phyloP scores from a whole-genome alignment of 768 basidiomycete species.

The Lepiota brunneoincarnata region DNA sequence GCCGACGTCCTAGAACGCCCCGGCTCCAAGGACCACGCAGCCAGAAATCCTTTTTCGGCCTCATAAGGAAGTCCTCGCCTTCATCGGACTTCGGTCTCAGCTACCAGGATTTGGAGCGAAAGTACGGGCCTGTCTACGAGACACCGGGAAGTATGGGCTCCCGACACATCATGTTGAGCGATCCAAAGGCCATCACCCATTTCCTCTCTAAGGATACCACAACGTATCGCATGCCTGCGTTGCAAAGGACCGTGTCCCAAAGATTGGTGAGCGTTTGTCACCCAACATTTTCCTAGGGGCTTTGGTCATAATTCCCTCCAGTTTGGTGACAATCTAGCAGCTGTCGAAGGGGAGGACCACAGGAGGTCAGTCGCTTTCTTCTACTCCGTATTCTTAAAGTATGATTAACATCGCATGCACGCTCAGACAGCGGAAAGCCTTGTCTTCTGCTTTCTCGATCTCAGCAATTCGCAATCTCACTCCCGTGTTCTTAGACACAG shows the following conservation, averaged over 20 bases:
- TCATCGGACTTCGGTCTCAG: constrained; percentile 23
- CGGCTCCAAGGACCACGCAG: too few species aligned
- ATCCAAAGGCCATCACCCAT: constrained; percentile 50
- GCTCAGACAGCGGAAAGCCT: constrained; percentile 43
- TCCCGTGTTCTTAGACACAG: constrained; percentile 46
- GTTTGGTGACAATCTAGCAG: constrained; percentile 38
- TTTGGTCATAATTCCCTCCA: constrained; percentile 5
- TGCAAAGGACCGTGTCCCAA: constrained; percentile 31
- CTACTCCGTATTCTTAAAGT: not conserved
- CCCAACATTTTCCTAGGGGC: not conserved
- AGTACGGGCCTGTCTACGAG: constrained; percentile 45
- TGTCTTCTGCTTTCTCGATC: constrained; percentile 51
- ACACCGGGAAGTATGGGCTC: constrained; percentile 34
- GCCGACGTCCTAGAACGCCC: too few species aligned
- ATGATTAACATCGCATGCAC: not conserved
- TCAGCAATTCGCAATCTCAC: constrained; percentile 44
- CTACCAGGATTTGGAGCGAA: constrained; percentile 42
- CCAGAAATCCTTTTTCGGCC: too few species aligned
- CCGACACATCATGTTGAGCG: constrained; percentile 32
- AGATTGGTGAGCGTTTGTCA: constrained; percentile 27
- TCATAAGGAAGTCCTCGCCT: too few species aligned
- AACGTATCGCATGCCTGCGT: constrained; percentile 37
- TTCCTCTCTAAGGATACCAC: constrained; percentile 48
- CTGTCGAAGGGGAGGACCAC: constrained; percentile 44
- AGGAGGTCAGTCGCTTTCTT: constrained; percentile 29